These are phyloP conservation scores for Dioszegia hungarica DNA, from an alignment of 768 basidiomycete species.

Conservation along the genomic window DNA sequence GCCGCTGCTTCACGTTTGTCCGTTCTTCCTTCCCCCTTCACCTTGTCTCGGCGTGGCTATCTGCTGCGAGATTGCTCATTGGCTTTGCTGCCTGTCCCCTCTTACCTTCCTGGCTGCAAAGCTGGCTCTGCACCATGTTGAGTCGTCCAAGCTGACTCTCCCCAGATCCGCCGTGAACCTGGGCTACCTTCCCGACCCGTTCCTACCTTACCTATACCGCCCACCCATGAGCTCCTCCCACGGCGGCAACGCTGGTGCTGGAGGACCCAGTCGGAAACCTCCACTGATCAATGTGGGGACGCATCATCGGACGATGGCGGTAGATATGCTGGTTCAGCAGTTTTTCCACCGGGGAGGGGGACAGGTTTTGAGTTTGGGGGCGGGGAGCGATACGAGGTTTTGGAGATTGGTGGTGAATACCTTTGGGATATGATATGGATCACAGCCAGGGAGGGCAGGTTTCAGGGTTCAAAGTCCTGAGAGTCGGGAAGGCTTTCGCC, in stretches of 20 bases:
- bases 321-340: slow-evolving; percentile 68
- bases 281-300: slow-evolving; percentile 96
- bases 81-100: no score
- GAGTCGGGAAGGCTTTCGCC: slow-evolving; percentile 40
- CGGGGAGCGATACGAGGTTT: slow-evolving; percentile 92
- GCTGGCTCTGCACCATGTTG: no score
- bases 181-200: slow-evolving; percentile 76
- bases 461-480: no score
- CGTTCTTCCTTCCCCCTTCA: not conserved
- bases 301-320: slow-evolving; percentile 71
- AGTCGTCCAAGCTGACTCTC: no score
- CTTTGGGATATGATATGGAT: no score
- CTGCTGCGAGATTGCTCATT: no score
- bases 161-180: slow-evolving; percentile 67
- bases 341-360: slow-evolving; percentile 60
- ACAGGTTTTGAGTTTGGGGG: slow-evolving; percentile 91
- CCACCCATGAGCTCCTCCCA: slow-evolving; percentile 38
- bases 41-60: no score
- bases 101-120: no score
- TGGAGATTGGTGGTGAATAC: slow-evolving; percentile 78
- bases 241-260: not conserved
- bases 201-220: slow-evolving; percentile 63
- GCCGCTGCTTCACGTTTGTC: slow-evolving; percentile 49
- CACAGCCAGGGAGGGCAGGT: no score
- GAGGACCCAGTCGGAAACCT: slow-evolving; percentile 50